A percentile compares a stretch with the other conserved stretches of the same genome.
Evolutionary conservation across 2,329 filamentous ascomycete species (phyloP).

Genomic region (Neophaeococcomyces mojaviensis): DNA sequence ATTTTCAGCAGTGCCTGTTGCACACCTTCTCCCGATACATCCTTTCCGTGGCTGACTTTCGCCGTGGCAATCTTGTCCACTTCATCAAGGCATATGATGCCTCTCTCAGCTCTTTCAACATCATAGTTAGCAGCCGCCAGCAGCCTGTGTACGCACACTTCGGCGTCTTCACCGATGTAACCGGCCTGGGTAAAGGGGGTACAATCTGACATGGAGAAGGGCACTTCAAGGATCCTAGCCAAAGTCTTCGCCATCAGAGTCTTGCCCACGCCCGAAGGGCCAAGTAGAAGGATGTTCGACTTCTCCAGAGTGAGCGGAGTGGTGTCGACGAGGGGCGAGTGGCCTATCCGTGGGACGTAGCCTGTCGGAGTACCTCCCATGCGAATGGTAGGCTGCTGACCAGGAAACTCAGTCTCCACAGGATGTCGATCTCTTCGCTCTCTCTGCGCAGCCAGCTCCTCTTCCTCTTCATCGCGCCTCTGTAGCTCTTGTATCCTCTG

Average conservation of each 20-base stretch:
- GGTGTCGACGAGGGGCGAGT: slow-evolving; percentile 44
- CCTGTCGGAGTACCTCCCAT: slow-evolving; percentile 26
- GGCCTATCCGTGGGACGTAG: slow-evolving; percentile 3
- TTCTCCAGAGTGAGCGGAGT: slow-evolving; percentile 76
- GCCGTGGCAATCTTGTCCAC: slow-evolving; percentile 93
- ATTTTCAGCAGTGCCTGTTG: slow-evolving; percentile 94
- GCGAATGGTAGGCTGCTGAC: slow-evolving; percentile 49
- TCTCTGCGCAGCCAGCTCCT: slow-evolving; percentile 63
- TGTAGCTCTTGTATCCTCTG: slow-evolving; percentile 72
- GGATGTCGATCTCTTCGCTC: slow-evolving; percentile 66
- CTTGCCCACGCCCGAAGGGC: slow-evolving; percentile 91
- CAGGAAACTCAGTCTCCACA: slow-evolving; percentile 65
- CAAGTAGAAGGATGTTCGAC: slow-evolving; percentile 84
- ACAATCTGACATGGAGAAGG: slow-evolving; percentile 91
- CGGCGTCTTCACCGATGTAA: slow-evolving; percentile 97
- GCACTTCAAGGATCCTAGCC: slow-evolving; percentile 86
- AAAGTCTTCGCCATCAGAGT: slow-evolving; percentile 88
- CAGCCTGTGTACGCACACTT: slow-evolving; percentile 84
- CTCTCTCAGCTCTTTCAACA: slow-evolving; percentile 72
- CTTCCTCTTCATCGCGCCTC: slow-evolving; percentile 69
- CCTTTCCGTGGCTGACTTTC: slow-evolving; percentile 79
- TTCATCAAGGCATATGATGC: slow-evolving; percentile 93
- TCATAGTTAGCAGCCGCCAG: slow-evolving; percentile 88
- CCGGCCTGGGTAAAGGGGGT: slow-evolving; percentile 93
- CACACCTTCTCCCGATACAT: slow-evolving; percentile 92